Evolutionary conservation across 169 alveolate genomes (phyloP).

Genomic region (Eimeria acervulina): DNA sequence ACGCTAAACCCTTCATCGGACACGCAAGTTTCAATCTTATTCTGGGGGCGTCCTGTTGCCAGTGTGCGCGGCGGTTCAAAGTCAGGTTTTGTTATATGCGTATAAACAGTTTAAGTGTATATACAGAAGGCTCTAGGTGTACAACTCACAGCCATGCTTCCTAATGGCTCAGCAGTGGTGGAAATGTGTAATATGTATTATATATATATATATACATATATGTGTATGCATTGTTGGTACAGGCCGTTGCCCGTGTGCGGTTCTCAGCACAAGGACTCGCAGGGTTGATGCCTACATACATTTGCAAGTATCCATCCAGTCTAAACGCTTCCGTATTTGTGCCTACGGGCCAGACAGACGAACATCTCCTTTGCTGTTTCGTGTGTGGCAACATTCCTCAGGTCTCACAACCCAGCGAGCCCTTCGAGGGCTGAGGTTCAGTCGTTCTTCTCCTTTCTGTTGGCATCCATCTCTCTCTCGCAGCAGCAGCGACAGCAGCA

Average conservation of each 20-base stretch:
- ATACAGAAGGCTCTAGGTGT: not conserved
- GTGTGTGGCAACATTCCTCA: not conserved
- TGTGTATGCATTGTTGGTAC: not conserved
- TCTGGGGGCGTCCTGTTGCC: not conserved
- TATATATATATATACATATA: not conserved
- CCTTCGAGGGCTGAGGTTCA: constrained; percentile 33
- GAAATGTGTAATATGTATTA: not conserved
- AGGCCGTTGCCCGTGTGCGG: not conserved
- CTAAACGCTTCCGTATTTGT: not conserved
- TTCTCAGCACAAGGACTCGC: not conserved
- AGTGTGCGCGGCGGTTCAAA: not conserved
- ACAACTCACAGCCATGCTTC: not conserved
- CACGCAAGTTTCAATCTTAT: not conserved
- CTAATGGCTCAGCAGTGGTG: not conserved
- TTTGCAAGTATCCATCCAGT: not conserved
- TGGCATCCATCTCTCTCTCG: not conserved
- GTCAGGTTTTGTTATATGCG: not conserved
- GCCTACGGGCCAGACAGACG: not conserved
- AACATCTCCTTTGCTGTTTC: not conserved
- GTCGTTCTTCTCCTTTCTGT: constrained; percentile 2
- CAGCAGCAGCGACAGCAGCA: constrained; percentile 59
- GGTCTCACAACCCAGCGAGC: constrained; percentile 31
- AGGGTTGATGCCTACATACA: too few relatives aligned
- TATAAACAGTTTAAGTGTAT: too few relatives aligned
- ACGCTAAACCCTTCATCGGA: not conserved